Conservation (phyloP, 768 basidiomycete genomes). For the Baorangia bicolor region DNA sequence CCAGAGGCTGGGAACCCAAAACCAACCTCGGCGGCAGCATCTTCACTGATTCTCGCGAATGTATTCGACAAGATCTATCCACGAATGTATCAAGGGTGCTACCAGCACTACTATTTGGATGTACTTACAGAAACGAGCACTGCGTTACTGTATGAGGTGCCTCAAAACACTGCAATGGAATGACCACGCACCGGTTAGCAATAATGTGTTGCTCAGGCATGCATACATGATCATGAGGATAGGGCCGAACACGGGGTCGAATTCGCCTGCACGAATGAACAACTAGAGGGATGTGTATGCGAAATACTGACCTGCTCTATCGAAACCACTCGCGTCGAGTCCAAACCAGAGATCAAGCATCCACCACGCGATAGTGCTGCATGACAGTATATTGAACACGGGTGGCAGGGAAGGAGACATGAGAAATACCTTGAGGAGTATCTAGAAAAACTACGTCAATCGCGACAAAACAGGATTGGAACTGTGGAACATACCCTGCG, state of each 20-base stretch:
- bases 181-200: slow-evolving; percentile 72
- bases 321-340: slow-evolving; percentile 90
- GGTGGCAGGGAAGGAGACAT: not conserved
- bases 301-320: slow-evolving; percentile 63
- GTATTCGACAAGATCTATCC: slow-evolving; percentile 90
- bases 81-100: slow-evolving; percentile 7
- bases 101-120: not conserved
- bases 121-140: slow-evolving; percentile 74
- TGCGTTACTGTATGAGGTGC: slow-evolving; percentile 27
- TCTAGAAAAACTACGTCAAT: slow-evolving; percentile 22
- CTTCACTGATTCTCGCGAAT: slow-evolving; percentile 89
- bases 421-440: slow-evolving; percentile 36
- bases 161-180: not conserved
- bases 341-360: slow-evolving; percentile 94
- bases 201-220: slow-evolving; percentile 86
- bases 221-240: slow-evolving; percentile 90
- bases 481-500: slow-evolving; percentile 44
- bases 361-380: slow-evolving; percentile 84
- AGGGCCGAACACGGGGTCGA: slow-evolving; percentile 89
- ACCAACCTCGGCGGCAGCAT: slow-evolving; percentile 85
- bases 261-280: slow-evolving; percentile 47
- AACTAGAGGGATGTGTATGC: not conserved
- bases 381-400: not conserved
- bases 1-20: not conserved
- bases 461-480: not conserved